Evolutionary conservation across 2,329 filamentous ascomycete species (phyloP), one percentile per base, ranked within the genome.

Genomic region (Fusarium sp.): DNA sequence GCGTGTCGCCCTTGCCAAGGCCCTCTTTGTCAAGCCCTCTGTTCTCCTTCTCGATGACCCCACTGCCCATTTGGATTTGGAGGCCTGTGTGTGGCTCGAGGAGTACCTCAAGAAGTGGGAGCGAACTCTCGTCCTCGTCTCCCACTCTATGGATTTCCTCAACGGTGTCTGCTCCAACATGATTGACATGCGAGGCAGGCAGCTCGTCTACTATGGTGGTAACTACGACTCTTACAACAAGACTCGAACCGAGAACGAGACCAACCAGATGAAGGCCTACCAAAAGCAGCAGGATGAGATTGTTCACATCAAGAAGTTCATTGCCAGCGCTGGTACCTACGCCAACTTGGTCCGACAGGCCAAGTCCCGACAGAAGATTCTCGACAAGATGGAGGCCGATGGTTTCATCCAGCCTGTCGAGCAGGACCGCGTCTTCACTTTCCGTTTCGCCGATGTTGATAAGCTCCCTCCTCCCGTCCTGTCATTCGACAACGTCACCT

Each of bases 61-160:
- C 48, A 99, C 96, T 75, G 96, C 96, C 81, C 96, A 99, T 91
- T 93, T 99, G 91, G 96, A 99, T 88, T 90, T 99, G 79, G 96
- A 99, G 85, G 96, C 97, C 78, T 99, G 96, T 83, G 96, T 99
- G 91, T 99, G 96, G 96, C 89, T 99, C 69, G 97, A 99, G 87
- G 96, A 99, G 87, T 99, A 99, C 86, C 85, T 99, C 80, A 98
- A 98, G 91, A 98, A 98, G 88, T 99, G 96, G 96, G 95, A 98
- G 75, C 94, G 95, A 80, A 99, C 97, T 24, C 90, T 99, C 42
- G 93, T 99, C 75, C 91, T 99, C 73, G 95, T 99, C 66, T 99
- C 96, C 44, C 96, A 99, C 90, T 97, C 94, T 60, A 94, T 95
- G 93, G 97, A 99, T 87, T 99, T 99, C 91, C 86, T 99, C 81